Conservation (phyloP, 148 eudicot species). For the Diospyros kaki region DNA sequence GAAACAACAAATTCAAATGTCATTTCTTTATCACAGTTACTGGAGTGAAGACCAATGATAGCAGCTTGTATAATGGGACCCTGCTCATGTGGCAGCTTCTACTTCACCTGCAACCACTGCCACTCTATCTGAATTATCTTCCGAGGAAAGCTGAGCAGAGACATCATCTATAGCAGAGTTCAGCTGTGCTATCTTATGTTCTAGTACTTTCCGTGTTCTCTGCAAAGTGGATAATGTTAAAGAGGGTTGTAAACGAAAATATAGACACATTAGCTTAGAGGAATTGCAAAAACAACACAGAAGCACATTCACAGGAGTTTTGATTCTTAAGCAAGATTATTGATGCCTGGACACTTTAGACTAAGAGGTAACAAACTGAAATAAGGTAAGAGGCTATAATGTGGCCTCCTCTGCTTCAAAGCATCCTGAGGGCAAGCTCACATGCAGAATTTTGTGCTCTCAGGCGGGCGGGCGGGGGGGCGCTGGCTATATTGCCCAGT, state of each 20-base stretch:
- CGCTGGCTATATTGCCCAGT: too few relatives aligned
- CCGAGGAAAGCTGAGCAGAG: conserved; percentile 59
- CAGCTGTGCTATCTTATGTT: conserved; percentile 78
- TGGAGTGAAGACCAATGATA: background rate
- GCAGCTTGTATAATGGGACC: background rate
- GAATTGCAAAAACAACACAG: background rate
- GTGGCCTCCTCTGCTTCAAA: too few relatives aligned
- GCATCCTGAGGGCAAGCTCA: too few relatives aligned
- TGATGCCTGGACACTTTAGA: background rate
- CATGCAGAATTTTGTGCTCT: too few relatives aligned
- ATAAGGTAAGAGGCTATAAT: background rate
- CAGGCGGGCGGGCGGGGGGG: too few relatives aligned
- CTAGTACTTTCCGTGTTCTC: conserved; percentile 66
- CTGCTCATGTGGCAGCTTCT: conserved; percentile 40
- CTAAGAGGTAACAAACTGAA: background rate
- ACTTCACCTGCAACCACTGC: conserved; percentile 46
- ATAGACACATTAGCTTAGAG: background rate
- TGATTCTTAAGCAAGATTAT: background rate
- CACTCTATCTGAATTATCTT: conserved; percentile 45
- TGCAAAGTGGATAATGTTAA: conserved; percentile 18
- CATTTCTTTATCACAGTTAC: background rate
- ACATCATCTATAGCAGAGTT: conserved; percentile 82
- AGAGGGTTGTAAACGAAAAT: background rate
- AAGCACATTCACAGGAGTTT: background rate
- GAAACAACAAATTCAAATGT: background rate